These are phyloP conservation scores for Geotrichum cucujoidarum DNA, from an alignment of 1,139 yeast species.

Conservation along the genomic window DNA sequence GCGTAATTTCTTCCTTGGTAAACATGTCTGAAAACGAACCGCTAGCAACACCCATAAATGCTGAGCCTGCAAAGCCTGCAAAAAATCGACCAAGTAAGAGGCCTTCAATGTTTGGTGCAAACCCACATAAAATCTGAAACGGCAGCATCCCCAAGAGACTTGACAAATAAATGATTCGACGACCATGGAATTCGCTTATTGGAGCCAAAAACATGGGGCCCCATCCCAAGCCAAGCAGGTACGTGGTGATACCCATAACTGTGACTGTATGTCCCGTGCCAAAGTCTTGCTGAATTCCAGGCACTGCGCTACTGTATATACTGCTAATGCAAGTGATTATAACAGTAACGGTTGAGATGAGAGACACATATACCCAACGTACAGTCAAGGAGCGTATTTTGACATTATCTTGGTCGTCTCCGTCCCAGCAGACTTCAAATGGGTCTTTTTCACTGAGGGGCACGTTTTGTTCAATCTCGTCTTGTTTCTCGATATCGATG, in stretches of 20 bases:
- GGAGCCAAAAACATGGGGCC: slow-evolving; percentile 75
- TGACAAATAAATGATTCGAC: slow-evolving; percentile 57
- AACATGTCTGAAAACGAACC: slow-evolving; percentile 68
- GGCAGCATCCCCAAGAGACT: slow-evolving; percentile 54
- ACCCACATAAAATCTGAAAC: slow-evolving; percentile 63
- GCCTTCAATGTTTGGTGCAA: slow-evolving; percentile 58
- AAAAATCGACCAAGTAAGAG: slow-evolving; percentile 62
- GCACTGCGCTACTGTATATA: slow-evolving; percentile 53
- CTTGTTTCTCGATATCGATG: not conserved
- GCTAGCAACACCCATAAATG: slow-evolving; percentile 71
- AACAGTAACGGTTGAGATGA: slow-evolving; percentile 46
- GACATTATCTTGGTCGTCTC: slow-evolving; percentile 46
- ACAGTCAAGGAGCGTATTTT: slow-evolving; percentile 35
- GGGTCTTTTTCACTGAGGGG: slow-evolving; percentile 18
- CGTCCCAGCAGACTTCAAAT: slow-evolving; percentile 32
- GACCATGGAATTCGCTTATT: slow-evolving; percentile 66
- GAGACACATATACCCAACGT: slow-evolving; percentile 51
- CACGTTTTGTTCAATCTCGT: not conserved
- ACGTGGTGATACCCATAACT: slow-evolving; percentile 58
- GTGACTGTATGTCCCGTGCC: slow-evolving; percentile 55
- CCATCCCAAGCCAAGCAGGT: slow-evolving; percentile 61
- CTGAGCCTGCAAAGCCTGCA: slow-evolving; percentile 64
- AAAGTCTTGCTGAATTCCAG: slow-evolving; percentile 45
- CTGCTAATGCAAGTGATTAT: slow-evolving; percentile 51
- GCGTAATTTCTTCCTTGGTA: slow-evolving; percentile 53